Conservation (phyloP, 768 basidiomycete genomes). For the Dioszegia hungarica region DNA sequence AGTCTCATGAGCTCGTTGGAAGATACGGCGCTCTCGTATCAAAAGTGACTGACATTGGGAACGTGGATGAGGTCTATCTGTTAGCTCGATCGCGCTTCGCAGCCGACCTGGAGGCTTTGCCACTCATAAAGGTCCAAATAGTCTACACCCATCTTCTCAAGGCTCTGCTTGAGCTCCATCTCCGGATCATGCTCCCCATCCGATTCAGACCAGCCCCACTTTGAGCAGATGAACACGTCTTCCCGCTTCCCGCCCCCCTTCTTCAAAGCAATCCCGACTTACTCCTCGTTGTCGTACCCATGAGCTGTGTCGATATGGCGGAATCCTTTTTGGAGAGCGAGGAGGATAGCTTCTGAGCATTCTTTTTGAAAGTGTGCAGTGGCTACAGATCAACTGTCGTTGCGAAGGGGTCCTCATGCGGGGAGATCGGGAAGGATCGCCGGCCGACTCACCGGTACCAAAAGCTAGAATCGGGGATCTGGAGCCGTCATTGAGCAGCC, state of each 20-base stretch:
- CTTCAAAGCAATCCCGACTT: conserved; percentile 43
- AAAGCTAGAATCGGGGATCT: conserved; percentile 24
- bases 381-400: conserved; percentile 9
- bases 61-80: conserved; percentile 58
- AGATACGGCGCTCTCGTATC: too few relatives aligned
- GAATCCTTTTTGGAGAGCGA: conserved; percentile 38
- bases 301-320: conserved; percentile 44
- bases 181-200: not conserved
- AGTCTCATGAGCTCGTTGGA: not conserved
- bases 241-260: conserved; percentile 34
- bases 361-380: conserved; percentile 18
- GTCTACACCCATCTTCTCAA: conserved; percentile 47
- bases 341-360: conserved; percentile 6
- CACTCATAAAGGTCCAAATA: conserved; percentile 49
- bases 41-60: conserved; percentile 20
- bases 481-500: conserved; percentile 25
- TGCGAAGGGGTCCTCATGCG: too few relatives aligned
- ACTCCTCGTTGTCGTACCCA: conserved; percentile 45
- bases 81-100: too few relatives aligned
- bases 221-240: conserved; percentile 57
- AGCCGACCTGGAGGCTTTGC: too few relatives aligned
- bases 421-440: too few relatives aligned
- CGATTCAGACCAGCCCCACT: conserved; percentile 17
- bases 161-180: conserved; percentile 52
- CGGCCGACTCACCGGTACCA: conserved; percentile 27